Conservation (phyloP, 306 rosid species). For the Trichosanthes truncata region DNA sequence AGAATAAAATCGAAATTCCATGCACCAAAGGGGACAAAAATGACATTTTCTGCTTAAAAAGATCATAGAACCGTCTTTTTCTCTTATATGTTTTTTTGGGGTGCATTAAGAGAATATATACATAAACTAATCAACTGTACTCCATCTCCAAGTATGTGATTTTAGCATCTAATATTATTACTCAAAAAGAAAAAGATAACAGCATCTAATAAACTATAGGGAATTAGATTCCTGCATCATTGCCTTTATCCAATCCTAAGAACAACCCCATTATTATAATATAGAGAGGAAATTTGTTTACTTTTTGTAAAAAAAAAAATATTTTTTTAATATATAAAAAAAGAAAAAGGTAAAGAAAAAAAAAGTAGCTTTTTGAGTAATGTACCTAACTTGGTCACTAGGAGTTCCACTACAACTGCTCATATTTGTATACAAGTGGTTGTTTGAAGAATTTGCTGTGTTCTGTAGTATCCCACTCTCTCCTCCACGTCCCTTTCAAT, state of each 20-base stretch:
- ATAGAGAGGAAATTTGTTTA: background rate
- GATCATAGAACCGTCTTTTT: too few relatives aligned
- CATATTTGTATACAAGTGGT: background rate
- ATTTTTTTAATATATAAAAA: background rate
- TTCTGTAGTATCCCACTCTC: constrained; percentile 4
- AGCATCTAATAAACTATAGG: background rate
- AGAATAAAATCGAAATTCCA: too few relatives aligned
- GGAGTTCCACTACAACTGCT: background rate
- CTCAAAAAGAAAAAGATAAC: background rate
- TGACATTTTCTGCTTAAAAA: too few relatives aligned
- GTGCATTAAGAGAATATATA: background rate
- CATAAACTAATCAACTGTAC: background rate
- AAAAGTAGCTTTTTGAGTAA: background rate
- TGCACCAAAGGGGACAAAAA: too few relatives aligned
- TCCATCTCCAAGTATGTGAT: background rate
- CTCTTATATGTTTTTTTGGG: too few relatives aligned
- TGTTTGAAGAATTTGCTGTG: constrained; percentile 3
- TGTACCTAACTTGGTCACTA: constrained; percentile 3
- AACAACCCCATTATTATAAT: background rate
- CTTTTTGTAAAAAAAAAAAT: background rate
- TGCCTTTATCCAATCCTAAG: background rate
- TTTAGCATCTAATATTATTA: background rate
- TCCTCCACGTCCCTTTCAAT: background rate
- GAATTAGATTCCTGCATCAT: background rate
- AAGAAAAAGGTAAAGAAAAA: background rate